Evolutionary conservation across 371 early-diverging fungal genomes (phyloP).

Genomic region (Quaeritorhiza haematococci): DNA sequence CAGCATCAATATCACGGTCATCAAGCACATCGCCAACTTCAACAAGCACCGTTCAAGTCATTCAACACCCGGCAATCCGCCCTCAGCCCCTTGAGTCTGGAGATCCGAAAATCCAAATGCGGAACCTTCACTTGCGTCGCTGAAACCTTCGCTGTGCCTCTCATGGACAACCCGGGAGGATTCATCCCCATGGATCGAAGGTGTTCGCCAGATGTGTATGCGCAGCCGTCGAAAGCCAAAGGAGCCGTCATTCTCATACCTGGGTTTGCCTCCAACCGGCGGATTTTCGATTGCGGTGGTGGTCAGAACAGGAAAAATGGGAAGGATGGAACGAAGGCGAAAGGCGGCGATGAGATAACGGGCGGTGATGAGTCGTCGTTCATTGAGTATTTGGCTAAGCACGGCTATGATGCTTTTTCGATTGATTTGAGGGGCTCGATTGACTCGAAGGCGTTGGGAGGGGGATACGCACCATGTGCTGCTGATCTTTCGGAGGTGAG

Average conservation of each 20-base stretch:
- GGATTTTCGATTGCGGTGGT: slow-evolving; percentile 34
- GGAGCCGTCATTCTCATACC: slow-evolving; percentile 34
- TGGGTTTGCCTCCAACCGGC: slow-evolving; percentile 31
- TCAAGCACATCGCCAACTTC: no score
- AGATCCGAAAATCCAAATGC: slow-evolving; percentile 15
- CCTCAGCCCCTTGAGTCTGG: slow-evolving; percentile 2
- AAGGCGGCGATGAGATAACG: no score
- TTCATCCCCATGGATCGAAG: slow-evolving; percentile 29
- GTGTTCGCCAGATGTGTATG: slow-evolving; percentile 21
- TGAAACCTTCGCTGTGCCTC: slow-evolving; percentile 13
- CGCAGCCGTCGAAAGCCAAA: slow-evolving; percentile 13
- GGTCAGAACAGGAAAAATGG: no score
- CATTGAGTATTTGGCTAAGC: slow-evolving; percentile 29
- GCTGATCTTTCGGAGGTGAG: no score
- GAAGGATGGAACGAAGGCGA: no score
- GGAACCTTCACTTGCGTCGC: slow-evolving; percentile 16
- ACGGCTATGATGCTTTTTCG: slow-evolving; percentile 30
- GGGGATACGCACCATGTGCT: background rate
- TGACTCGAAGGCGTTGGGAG: slow-evolving; percentile 19
- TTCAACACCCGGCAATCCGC: background rate
- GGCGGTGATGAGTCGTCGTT: slow-evolving; percentile 33
- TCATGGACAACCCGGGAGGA: slow-evolving; percentile 9
- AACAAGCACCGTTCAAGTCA: no score
- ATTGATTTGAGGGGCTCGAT: slow-evolving; percentile 32
- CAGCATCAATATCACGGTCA: no score